Percentiles rank a stretch among this genome's conserved stretches.
These are phyloP conservation scores for Delitschia confertaspora DNA, from an alignment of 495 filamentous ascomycete genomes.

Conservation along the genomic window DNA sequence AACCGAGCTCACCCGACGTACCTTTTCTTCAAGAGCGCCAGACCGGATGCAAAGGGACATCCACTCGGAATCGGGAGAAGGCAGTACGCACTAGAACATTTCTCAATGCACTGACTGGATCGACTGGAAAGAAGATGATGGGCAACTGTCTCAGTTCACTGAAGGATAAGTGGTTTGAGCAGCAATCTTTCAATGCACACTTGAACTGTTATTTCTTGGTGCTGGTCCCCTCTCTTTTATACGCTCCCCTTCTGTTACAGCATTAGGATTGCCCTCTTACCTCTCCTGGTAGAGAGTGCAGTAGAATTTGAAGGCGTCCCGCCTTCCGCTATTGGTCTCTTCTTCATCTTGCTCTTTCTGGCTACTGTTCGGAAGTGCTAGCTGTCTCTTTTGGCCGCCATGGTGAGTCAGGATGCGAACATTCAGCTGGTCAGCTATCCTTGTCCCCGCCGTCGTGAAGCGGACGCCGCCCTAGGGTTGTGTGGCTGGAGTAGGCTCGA, in stretches of 20 bases:
- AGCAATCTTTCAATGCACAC: slow-evolving; percentile 16
- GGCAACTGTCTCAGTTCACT: not conserved
- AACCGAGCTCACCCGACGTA: slow-evolving; percentile 21
- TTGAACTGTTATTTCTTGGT: slow-evolving; percentile 8
- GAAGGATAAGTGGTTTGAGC: too few species aligned
- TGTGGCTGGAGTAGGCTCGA: too few species aligned
- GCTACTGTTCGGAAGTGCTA: slow-evolving; percentile 9
- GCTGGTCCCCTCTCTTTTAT: slow-evolving; percentile 22
- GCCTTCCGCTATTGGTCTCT: slow-evolving; percentile 22
- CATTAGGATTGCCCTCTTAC: slow-evolving; percentile 15
- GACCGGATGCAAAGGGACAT: not conserved
- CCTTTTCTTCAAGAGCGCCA: too few species aligned
- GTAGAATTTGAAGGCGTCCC: slow-evolving; percentile 13
- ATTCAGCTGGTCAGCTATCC: slow-evolving; percentile 1
- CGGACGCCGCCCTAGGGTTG: too few species aligned
- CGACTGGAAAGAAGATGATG: not conserved
- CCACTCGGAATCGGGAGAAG: slow-evolving; percentile 2
- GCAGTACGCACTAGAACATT: too few species aligned
- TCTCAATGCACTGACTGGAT: too few species aligned
- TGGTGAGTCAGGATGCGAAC: slow-evolving; percentile 17
- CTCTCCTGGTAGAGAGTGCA: slow-evolving; percentile 22
- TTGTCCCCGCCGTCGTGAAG: too few species aligned
- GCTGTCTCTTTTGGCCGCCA: slow-evolving; percentile 12
- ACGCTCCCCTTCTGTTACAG: slow-evolving; percentile 13
- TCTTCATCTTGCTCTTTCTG: slow-evolving; percentile 19